Conservation (phyloP, 768 basidiomycete genomes). For the Serendipita indica region DNA sequence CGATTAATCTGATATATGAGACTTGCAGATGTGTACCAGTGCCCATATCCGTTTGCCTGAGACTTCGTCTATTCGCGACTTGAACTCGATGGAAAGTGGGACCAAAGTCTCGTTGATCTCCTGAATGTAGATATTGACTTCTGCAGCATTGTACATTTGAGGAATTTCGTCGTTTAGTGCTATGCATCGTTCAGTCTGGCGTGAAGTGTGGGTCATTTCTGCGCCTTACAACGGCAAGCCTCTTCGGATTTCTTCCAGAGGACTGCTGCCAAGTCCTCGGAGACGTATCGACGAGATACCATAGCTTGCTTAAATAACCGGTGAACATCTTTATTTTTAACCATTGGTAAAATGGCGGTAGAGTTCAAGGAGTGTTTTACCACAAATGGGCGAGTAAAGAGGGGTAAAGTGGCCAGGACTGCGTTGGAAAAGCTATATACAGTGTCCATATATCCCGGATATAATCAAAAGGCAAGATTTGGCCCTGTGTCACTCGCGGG, state of each 20-base stretch:
- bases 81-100: constrained; percentile 59
- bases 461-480: neutral
- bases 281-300: constrained; percentile 52
- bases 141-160: constrained; percentile 29
- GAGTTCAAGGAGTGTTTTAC: neutral
- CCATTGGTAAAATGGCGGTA: neutral
- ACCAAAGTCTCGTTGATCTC: constrained; percentile 50
- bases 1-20: neutral
- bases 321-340: constrained; percentile 4
- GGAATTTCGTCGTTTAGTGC: constrained; percentile 39
- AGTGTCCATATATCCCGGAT: neutral
- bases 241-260: constrained; percentile 56
- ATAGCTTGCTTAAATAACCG: constrained; percentile 20
- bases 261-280: constrained; percentile 45
- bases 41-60: constrained; percentile 51
- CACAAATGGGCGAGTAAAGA: neutral
- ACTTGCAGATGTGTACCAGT: constrained; percentile 39
- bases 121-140: constrained; percentile 47
- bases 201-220: neutral
- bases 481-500: neutral
- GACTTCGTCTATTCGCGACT: constrained; percentile 44
- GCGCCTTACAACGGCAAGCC: constrained; percentile 44
- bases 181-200: constrained; percentile 18
- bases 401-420: neutral
- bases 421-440: neutral